These are phyloP conservation scores for Handroanthus guayacan DNA, from an alignment of 257 asterid genomes.

Conservation along the genomic window DNA sequence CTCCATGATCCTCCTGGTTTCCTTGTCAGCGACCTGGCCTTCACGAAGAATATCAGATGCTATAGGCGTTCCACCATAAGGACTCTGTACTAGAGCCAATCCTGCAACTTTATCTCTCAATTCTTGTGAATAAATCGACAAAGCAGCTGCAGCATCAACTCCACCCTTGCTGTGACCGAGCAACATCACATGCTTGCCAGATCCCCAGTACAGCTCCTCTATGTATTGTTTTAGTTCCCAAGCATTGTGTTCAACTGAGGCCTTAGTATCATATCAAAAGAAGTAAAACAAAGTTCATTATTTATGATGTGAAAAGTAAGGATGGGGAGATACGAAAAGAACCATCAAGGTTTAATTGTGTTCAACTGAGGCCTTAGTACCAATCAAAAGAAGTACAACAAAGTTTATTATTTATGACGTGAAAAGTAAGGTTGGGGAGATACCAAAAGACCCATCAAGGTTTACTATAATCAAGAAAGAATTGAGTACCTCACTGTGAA, in stretches of 20 bases:
- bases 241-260: slow-evolving; percentile 91
- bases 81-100: slow-evolving; percentile 91
- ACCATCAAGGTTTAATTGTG: slow-evolving; percentile 44
- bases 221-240: slow-evolving; percentile 92
- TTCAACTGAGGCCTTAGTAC: slow-evolving; percentile 82
- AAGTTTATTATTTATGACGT: slow-evolving; percentile 12
- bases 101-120: slow-evolving; percentile 85
- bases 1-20: slow-evolving; percentile 86
- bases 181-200: slow-evolving; percentile 87
- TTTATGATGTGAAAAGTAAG: slow-evolving; percentile 10
- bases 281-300: slow-evolving; percentile 11
- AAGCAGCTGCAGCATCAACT: slow-evolving; percentile 95
- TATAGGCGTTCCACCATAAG: slow-evolving; percentile 88
- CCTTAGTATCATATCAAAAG: slow-evolving; percentile 49
- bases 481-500: slow-evolving; percentile 81
- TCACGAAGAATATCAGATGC: slow-evolving; percentile 96
- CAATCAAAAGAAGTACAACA: slow-evolving; percentile 23
- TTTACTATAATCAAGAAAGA: not conserved
- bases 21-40: slow-evolving; percentile 90
- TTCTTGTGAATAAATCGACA: slow-evolving; percentile 75
- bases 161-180: slow-evolving; percentile 99
- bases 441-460: not conserved
- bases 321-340: not conserved
- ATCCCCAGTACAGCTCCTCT: slow-evolving; percentile 96
- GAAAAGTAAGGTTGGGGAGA: not conserved